Evolutionary conservation across 495 filamentous ascomycete species (phyloP).

Genomic region (Penicillium atrosanguineum): DNA sequence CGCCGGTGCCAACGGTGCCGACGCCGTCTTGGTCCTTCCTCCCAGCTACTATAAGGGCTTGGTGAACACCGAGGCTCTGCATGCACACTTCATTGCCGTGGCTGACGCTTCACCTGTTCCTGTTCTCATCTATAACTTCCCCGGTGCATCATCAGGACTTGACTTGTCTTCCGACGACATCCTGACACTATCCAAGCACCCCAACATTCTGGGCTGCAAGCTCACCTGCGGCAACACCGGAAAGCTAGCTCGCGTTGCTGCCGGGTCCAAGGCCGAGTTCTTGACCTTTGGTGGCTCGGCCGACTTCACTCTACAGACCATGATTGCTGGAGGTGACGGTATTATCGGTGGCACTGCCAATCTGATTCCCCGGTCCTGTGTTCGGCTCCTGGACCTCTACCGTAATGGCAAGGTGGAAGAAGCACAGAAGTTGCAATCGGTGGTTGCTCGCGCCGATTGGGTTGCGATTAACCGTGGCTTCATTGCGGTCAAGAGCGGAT

Average conservation of each 20-base stretch:
- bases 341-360: constrained; percentile 85
- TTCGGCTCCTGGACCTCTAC: constrained; percentile 71
- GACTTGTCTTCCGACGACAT: constrained; percentile 83
- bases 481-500: constrained; percentile 76
- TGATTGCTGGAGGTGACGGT: constrained; percentile 80
- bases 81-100: constrained; percentile 73
- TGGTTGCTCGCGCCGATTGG: constrained; percentile 85
- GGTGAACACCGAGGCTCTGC: constrained; percentile 53
- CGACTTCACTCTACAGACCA: constrained; percentile 83
- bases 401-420: constrained; percentile 63
- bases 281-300: constrained; percentile 83
- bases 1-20: constrained; percentile 70
- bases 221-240: constrained; percentile 94
- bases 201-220: constrained; percentile 89
- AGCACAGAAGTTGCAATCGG: constrained; percentile 72
- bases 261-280: constrained; percentile 62
- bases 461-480: constrained; percentile 82
- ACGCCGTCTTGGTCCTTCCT: constrained; percentile 81
- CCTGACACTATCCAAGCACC: constrained; percentile 67
- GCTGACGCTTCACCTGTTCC: constrained; percentile 82
- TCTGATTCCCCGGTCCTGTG: constrained; percentile 74
- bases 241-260: constrained; percentile 78
- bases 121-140: constrained; percentile 92
- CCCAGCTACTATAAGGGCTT: constrained; percentile 80
- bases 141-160: constrained; percentile 74